These are phyloP conservation scores for Babjeviella inositovora DNA, from an alignment of 805 yeast genomes.

Conservation along the genomic window DNA sequence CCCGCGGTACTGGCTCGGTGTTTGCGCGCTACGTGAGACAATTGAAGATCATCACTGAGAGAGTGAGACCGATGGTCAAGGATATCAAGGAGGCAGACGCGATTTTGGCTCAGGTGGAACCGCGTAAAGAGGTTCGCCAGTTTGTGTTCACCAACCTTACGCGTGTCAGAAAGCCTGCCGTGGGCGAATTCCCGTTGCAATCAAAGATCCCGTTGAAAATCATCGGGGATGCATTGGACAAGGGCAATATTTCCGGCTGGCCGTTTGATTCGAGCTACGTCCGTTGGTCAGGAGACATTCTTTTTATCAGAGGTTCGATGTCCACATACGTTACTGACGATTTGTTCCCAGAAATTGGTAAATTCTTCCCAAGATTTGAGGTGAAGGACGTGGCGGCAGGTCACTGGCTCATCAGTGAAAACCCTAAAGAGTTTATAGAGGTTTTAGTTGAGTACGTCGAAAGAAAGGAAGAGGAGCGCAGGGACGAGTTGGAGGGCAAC, in stretches of 20 bases:
- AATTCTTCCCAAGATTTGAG: slow-evolving; percentile 66
- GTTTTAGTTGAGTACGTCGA: slow-evolving; percentile 48
- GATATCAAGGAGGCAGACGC: slow-evolving; percentile 54
- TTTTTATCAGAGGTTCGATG: slow-evolving; percentile 67
- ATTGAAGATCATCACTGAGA: slow-evolving; percentile 38
- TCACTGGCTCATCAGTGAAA: slow-evolving; percentile 87
- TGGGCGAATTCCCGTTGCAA: slow-evolving; percentile 10
- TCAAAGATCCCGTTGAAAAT: slow-evolving; percentile 58
- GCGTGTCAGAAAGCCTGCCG: slow-evolving; percentile 21
- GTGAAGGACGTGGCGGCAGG: slow-evolving; percentile 68
- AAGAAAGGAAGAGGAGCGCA: slow-evolving; percentile 15
- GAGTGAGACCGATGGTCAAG: slow-evolving; percentile 18
- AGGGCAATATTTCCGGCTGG: slow-evolving; percentile 60
- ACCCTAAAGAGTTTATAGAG: slow-evolving; percentile 61
- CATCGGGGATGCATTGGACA: slow-evolving; percentile 48
- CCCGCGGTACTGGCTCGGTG: slow-evolving; percentile 27
- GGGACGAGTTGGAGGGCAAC: slow-evolving; percentile 3
- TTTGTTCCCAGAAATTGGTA: slow-evolving; percentile 52
- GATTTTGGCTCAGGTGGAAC: slow-evolving; percentile 46
- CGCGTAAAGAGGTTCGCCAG: slow-evolving; percentile 44
- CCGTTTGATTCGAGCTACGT: slow-evolving; percentile 41
- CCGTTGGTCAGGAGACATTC: slow-evolving; percentile 54
- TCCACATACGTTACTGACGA: slow-evolving; percentile 79
- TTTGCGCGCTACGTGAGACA: slow-evolving; percentile 57
- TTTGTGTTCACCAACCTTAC: slow-evolving; percentile 61